Conservation (phyloP, 129 eudicot species). For the Apium graveolens region DNA sequence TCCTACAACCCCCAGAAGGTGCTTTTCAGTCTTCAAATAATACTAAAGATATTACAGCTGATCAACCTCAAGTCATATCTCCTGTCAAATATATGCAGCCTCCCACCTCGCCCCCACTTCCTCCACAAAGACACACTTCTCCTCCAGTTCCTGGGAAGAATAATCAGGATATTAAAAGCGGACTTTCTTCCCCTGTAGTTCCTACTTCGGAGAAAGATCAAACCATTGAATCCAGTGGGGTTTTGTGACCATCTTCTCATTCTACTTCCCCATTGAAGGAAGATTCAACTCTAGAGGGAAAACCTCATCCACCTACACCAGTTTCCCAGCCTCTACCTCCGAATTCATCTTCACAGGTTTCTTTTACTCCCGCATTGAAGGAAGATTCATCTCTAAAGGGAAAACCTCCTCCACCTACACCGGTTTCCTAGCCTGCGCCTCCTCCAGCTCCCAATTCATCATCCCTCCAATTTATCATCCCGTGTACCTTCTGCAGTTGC, state of each 20-base stretch:
- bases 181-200: conserved; percentile 14
- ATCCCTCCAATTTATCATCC: conserved; percentile 19
- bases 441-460: conserved; percentile 32
- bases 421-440: conserved; percentile 18
- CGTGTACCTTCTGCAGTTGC: conserved; percentile 52
- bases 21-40: conserved; percentile 27
- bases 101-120: conserved; percentile 9
- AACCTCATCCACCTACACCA: conserved; percentile 35
- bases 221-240: conserved; percentile 1
- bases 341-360: background rate
- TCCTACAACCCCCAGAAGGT: conserved; percentile 12
- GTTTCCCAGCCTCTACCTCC: conserved; percentile 19
- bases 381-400: conserved; percentile 14
- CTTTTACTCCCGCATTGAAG: conserved; percentile 35
- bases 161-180: background rate
- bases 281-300: conserved; percentile 7
- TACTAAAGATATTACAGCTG: conserved; percentile 17
- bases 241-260: conserved; percentile 28
- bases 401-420: conserved; percentile 35
- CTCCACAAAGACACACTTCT: conserved; percentile 9
- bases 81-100: background rate
- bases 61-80: conserved; percentile 26
- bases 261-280: conserved; percentile 38
- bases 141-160: conserved; percentile 17
- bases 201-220: conserved; percentile 14